These are phyloP conservation scores for Perkinsus chesapeaki DNA, from an alignment of 169 alveolate genomes.

Conservation along the genomic window DNA sequence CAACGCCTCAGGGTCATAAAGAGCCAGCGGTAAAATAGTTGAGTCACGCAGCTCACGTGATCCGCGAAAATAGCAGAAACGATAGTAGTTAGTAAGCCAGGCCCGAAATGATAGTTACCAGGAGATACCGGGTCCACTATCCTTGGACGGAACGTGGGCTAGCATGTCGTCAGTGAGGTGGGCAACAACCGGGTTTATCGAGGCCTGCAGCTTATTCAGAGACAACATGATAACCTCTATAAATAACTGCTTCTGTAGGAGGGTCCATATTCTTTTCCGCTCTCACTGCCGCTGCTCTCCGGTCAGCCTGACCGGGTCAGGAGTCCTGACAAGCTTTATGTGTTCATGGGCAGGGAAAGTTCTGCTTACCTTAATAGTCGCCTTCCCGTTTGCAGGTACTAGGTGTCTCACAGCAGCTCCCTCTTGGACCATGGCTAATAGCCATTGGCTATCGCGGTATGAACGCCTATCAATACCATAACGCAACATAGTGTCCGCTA, in stretches of 20 bases:
- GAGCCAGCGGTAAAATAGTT: too few relatives aligned
- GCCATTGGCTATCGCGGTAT: too few relatives aligned
- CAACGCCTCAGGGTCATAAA: too few relatives aligned
- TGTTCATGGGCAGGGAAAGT: background rate
- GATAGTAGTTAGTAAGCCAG: too few relatives aligned
- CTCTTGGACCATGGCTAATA: background rate
- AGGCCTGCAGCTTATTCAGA: background rate
- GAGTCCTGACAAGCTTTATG: background rate
- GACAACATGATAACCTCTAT: too few relatives aligned
- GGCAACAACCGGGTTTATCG: background rate
- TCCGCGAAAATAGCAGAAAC: too few relatives aligned
- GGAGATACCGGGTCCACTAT: background rate
- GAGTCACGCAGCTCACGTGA: too few relatives aligned
- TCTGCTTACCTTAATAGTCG: background rate
- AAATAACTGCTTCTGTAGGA: background rate
- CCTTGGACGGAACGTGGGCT: background rate
- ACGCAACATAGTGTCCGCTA: too few relatives aligned
- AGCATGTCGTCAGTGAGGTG: background rate
- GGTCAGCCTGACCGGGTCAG: background rate
- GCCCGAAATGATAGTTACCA: background rate
- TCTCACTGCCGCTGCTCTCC: background rate
- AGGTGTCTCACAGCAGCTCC: background rate
- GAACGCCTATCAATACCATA: too few relatives aligned
- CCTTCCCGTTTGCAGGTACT: background rate
- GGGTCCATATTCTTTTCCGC: background rate